Conservation (phyloP, 1,284 basidiomycete genomes). For the Melampsora americana region DNA sequence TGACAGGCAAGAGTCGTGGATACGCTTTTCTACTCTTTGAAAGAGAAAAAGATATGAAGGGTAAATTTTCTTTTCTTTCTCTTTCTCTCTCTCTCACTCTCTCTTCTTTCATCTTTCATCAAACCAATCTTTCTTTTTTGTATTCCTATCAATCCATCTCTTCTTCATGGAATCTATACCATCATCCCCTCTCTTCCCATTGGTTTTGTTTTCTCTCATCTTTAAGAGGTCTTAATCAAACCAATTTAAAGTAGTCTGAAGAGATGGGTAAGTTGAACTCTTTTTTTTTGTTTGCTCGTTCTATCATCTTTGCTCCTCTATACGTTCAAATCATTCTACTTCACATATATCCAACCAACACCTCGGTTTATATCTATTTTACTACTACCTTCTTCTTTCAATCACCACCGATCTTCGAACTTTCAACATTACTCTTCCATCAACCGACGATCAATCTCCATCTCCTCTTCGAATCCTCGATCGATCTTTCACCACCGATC, state of each 20-base stretch:
- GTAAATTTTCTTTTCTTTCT: slow-evolving; percentile 57
- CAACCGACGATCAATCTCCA: neutral
- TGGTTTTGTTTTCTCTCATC: slow-evolving; percentile 5
- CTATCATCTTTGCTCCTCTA: slow-evolving; percentile 7
- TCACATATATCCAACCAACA: neutral
- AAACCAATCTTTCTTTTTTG: no score
- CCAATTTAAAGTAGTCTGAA: slow-evolving; percentile 15
- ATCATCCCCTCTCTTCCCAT: slow-evolving; percentile 8
- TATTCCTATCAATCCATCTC: neutral
- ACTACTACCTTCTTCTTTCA: neutral
- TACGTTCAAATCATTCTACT: neutral
- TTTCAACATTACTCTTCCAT: neutral
- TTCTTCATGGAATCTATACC: neutral
- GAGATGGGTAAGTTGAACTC: slow-evolving; percentile 45
- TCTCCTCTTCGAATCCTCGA: neutral
- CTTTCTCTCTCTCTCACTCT: slow-evolving; percentile 26
- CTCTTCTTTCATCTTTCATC: slow-evolving; percentile 46
- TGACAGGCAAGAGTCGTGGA: slow-evolving; percentile 74
- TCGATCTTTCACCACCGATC: slow-evolving; percentile 4
- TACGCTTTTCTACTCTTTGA: slow-evolving; percentile 99
- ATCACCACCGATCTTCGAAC: neutral
- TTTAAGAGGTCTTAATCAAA: neutral
- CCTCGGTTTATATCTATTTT: neutral
- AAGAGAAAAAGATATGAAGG: slow-evolving; percentile 98
- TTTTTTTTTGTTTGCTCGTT: slow-evolving; percentile 21